A percentile compares a stretch with the other conserved stretches of the same genome.
These are phyloP conservation scores for Babesia ovata DNA, from an alignment of 169 alveolate genomes.

Conservation along the genomic window DNA sequence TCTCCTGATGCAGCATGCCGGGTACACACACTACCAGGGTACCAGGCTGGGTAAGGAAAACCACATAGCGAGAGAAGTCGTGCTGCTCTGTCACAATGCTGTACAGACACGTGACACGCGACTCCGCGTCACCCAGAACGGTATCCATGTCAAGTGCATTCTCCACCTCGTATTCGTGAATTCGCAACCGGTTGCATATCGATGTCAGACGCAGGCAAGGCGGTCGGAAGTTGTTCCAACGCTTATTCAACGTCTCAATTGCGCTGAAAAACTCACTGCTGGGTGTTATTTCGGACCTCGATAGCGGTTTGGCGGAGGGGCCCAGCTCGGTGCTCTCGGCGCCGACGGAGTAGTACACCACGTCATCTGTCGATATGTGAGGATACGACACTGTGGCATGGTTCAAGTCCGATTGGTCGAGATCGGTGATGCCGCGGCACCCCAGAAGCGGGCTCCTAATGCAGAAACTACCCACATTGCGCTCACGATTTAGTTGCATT, in stretches of 20 bases:
- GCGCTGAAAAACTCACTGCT: constrained; percentile 8
- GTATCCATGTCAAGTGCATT: constrained; percentile 24
- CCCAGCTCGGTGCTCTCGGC: constrained; percentile 2
- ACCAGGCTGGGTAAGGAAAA: constrained; percentile 23
- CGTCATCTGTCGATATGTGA: constrained; percentile 19
- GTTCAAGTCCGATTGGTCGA: constrained; percentile 16
- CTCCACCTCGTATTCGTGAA: constrained; percentile 48
- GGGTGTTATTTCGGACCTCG: neutral
- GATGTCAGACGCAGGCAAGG: constrained; percentile 32
- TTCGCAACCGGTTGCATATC: constrained; percentile 9
- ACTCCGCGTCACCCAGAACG: constrained; percentile 5
- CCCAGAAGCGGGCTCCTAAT: constrained; percentile 4
- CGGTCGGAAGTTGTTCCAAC: constrained; percentile 33
- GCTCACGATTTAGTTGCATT: constrained; percentile 2
- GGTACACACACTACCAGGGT: constrained; percentile 34
- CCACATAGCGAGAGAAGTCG: constrained; percentile 1
- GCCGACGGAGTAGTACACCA: neutral
- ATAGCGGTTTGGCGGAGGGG: constrained; percentile 17
- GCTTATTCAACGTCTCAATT: neutral
- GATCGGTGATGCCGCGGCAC: neutral
- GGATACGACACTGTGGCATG: constrained; percentile 25
- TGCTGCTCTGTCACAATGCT: constrained; percentile 8
- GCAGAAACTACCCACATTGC: neutral
- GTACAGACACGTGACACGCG: constrained; percentile 3
- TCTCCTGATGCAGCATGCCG: constrained; percentile 24